Evolutionary conservation across 2,329 filamentous ascomycete species (phyloP).

Genomic region (Trichoderma sp.): DNA sequence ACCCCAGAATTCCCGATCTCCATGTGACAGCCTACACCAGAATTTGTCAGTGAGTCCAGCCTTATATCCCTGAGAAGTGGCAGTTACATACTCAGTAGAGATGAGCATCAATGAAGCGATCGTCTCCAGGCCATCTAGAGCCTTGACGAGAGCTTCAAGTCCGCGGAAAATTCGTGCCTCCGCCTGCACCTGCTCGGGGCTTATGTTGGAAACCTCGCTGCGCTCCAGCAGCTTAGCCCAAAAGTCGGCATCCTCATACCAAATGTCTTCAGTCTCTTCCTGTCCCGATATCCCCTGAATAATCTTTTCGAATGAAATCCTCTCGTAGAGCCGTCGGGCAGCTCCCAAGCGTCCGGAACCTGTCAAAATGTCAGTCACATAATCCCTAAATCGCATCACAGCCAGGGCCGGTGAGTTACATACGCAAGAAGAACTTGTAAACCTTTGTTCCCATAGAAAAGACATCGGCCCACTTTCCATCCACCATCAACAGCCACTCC

Average conservation of each 20-base stretch:
- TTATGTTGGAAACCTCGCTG: constrained; percentile 37
- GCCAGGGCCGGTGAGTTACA: constrained; percentile 38
- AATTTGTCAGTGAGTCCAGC: background rate
- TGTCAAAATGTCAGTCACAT: constrained; percentile 27
- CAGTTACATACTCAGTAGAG: constrained; percentile 48
- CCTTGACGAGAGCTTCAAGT: constrained; percentile 64
- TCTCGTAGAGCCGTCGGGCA: constrained; percentile 51
- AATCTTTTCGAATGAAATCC: constrained; percentile 51
- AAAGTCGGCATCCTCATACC: constrained; percentile 42
- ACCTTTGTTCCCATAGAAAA: constrained; percentile 67
- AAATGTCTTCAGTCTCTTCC: constrained; percentile 37
- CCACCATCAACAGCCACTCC: constrained; percentile 79
- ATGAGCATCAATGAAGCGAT: constrained; percentile 57
- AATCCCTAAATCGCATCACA: background rate
- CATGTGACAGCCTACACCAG: constrained; percentile 1
- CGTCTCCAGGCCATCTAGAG: constrained; percentile 66
- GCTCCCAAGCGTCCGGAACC: constrained; percentile 53
- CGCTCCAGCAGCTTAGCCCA: constrained; percentile 40
- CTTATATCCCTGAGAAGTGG: background rate
- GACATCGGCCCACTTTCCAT: constrained; percentile 68
- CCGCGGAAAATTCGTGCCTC: constrained; percentile 65
- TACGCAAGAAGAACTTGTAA: constrained; percentile 84
- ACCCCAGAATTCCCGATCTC: constrained; percentile 49
- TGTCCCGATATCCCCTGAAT: constrained; percentile 42
- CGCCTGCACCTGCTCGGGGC: constrained; percentile 44